Percentiles rank a stretch among this genome's conserved stretches.
These are phyloP conservation scores for Hypoxylon sp. DNA, from an alignment of 2,329 filamentous ascomycete genomes.

Conservation along the genomic window DNA sequence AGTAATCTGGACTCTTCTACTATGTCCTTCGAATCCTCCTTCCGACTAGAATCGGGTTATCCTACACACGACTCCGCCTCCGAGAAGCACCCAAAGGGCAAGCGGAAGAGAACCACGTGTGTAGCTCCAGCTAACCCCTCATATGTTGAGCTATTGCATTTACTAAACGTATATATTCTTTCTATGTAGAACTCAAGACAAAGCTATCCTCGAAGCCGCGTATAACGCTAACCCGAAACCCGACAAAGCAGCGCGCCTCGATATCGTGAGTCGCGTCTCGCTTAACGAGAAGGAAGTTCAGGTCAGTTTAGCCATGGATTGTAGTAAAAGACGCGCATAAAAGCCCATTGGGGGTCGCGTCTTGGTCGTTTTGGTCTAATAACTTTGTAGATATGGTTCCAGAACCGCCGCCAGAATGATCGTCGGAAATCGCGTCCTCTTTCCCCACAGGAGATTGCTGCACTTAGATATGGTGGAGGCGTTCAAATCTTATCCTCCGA, in stretches of 20 bases:
- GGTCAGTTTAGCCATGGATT: conserved; percentile 68
- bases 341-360: conserved; percentile 1
- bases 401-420: conserved; percentile 94
- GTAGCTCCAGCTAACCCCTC: conserved; percentile 52
- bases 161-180: conserved; percentile 34
- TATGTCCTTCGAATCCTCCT: conserved; percentile 56
- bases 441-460: conserved; percentile 80
- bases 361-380: conserved; percentile 44
- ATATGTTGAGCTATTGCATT: conserved; percentile 10
- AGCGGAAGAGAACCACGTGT: conserved; percentile 76
- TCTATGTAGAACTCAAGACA: conserved; percentile 81
- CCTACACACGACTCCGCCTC: conserved; percentile 49
- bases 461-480: conserved; percentile 67
- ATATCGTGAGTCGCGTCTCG: conserved; percentile 87
- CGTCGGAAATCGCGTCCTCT: conserved; percentile 89
- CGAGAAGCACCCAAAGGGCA: conserved; percentile 70
- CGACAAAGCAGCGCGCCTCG: conserved; percentile 87
- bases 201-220: conserved; percentile 87
- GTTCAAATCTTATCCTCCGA: conserved; percentile 68
- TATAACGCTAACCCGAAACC: conserved; percentile 90
- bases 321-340: conserved; percentile 1
- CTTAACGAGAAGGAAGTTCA: conserved; percentile 97
- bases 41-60: conserved; percentile 54
- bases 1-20: conserved; percentile 52
- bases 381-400: conserved; percentile 90